phyloP scores from a whole-genome alignment of 345 rosid species.

The Euphorbia lathyris region DNA sequence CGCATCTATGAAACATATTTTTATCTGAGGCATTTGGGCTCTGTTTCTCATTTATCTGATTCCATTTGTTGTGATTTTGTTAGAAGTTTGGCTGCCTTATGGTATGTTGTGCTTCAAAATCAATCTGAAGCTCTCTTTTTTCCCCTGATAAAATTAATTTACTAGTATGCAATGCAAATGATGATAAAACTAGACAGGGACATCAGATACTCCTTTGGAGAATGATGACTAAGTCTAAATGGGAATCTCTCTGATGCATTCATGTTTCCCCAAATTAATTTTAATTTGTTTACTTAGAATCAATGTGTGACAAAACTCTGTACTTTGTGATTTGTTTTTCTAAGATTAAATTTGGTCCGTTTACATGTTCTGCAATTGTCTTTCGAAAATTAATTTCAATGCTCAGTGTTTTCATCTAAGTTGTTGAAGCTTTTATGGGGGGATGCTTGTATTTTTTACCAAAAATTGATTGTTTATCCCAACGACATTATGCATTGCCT shows the following conservation, averaged over 20 bases:
- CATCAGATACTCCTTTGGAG: slow-evolving; percentile 52
- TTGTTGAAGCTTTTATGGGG: too few relatives aligned
- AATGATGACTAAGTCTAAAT: slow-evolving; percentile 38
- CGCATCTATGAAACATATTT: slow-evolving; percentile 26
- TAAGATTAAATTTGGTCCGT: too few relatives aligned
- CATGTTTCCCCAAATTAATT: background rate
- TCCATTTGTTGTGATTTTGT: background rate
- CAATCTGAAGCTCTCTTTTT: too few relatives aligned
- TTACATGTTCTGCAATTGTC: too few relatives aligned
- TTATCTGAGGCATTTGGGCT: slow-evolving; percentile 37
- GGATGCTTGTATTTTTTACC: too few relatives aligned
- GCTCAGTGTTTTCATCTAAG: too few relatives aligned
- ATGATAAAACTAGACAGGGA: slow-evolving; percentile 82
- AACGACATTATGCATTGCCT: slow-evolving; percentile 8
- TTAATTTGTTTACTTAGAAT: background rate
- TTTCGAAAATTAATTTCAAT: too few relatives aligned
- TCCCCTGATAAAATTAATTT: too few relatives aligned
- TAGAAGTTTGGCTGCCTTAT: background rate
- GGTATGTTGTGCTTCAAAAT: background rate
- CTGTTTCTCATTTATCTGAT: background rate
- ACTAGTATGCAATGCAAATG: slow-evolving; percentile 43
- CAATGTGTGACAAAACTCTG: background rate
- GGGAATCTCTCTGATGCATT: slow-evolving; percentile 59
- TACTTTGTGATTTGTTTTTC: too few relatives aligned
- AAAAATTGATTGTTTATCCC: too few relatives aligned